Conservation (phyloP, 345 rosid genomes). For the Eucalyptus erythrocorys region DNA sequence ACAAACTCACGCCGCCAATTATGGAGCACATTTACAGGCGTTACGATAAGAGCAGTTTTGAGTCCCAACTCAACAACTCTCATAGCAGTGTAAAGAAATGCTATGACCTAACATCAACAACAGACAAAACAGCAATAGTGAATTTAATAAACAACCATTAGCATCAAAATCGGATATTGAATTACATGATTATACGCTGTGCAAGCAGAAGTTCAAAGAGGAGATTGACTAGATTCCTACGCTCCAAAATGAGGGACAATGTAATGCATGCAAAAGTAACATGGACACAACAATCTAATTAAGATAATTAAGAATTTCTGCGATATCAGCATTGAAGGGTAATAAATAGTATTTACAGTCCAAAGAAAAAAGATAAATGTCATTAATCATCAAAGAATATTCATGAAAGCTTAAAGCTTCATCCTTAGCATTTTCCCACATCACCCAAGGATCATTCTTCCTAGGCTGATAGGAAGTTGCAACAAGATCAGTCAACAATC, state of each 20-base stretch:
- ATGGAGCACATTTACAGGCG: conserved; percentile 98
- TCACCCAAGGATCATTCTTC: not conserved
- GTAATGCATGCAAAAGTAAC: not conserved
- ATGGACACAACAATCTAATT: not conserved
- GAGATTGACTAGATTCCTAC: not conserved
- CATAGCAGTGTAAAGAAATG: conserved; percentile 95
- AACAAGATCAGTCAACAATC: not conserved
- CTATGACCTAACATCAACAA: conserved; percentile 66
- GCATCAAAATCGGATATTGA: not conserved
- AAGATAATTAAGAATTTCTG: not conserved
- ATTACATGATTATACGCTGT: not conserved
- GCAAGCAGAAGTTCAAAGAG: not conserved
- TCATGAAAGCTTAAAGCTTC: not conserved
- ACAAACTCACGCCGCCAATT: conserved; percentile 92
- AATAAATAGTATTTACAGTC: not conserved
- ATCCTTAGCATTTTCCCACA: not conserved
- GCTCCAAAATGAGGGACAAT: not conserved
- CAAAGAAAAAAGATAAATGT: not conserved
- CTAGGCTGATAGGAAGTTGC: not conserved
- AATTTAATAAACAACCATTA: not conserved
- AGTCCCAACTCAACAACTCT: conserved; percentile 85
- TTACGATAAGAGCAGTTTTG: conserved; percentile 82
- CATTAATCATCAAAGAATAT: not conserved
- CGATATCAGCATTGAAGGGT: not conserved
- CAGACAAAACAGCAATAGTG: not conserved